phyloP scores from a whole-genome alignment of 257 asterid genomes.

The Nicotiana tomentosiformis region DNA sequence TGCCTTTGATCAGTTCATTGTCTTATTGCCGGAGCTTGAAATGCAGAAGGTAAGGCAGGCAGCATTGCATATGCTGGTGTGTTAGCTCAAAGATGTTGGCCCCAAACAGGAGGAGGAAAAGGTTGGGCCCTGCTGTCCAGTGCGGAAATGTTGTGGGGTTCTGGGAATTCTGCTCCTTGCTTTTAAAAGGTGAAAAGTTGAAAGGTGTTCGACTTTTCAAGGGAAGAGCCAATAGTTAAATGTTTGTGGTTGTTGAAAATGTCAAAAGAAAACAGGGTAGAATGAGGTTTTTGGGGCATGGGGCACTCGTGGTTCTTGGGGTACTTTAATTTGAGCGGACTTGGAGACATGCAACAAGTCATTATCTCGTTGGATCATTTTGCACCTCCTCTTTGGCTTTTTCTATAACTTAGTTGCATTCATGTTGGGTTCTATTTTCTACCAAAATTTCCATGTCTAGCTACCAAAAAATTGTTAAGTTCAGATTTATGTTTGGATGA shows the following conservation, averaged over 20 bases:
- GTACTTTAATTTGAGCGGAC: background rate
- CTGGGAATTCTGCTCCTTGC: slow-evolving; percentile 3
- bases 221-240: background rate
- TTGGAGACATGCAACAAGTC: background rate
- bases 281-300: background rate
- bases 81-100: background rate
- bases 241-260: background rate
- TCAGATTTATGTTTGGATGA: background rate
- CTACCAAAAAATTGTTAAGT: background rate
- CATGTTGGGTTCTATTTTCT: background rate
- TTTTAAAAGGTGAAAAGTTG: background rate
- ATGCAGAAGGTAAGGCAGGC: background rate
- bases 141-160: background rate
- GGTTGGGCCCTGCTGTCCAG: background rate
- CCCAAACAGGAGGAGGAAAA: background rate
- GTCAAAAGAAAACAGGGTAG: background rate
- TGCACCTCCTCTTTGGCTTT: background rate
- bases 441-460: background rate
- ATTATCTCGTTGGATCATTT: background rate
- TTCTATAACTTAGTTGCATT: background rate
- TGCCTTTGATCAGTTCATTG: background rate
- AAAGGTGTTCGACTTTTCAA: background rate
- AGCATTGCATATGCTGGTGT: background rate
- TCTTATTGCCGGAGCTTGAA: background rate
- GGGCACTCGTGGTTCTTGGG: background rate